A percentile compares a stretch with the other conserved stretches of the same genome.
These are phyloP conservation scores for Schizosaccharomyces octosporus DNA, from an alignment of 805 yeast genomes.

Conservation along the genomic window DNA sequence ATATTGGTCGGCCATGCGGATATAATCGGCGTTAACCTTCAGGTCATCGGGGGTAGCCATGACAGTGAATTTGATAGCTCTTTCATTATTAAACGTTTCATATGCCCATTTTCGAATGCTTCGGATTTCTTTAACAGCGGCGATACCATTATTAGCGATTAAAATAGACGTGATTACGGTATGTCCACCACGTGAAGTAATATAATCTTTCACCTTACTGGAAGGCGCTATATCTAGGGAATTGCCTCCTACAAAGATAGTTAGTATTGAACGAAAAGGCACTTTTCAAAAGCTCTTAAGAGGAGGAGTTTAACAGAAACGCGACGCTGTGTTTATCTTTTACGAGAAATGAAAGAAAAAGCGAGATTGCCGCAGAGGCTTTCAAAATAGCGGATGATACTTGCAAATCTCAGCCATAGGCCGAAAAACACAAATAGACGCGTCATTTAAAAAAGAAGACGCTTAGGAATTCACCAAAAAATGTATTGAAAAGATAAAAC, in stretches of 20 bases:
- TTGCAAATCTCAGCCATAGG: no score
- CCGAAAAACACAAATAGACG: no score
- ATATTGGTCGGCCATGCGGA: slow-evolving; percentile 96
- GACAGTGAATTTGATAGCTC: slow-evolving; percentile 77
- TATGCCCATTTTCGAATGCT: slow-evolving; percentile 97
- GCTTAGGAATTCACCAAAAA: no score
- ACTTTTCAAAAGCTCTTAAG: background rate
- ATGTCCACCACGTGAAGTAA: slow-evolving; percentile 70
- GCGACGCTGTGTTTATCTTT: no score
- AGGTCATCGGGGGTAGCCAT: slow-evolving; percentile 99
- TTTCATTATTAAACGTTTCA: slow-evolving; percentile 92
- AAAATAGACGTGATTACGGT: slow-evolving; percentile 71
- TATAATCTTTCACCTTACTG: slow-evolving; percentile 52
- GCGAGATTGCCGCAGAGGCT: no score
- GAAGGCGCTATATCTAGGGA: slow-evolving; percentile 55
- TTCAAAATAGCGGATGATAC: no score
- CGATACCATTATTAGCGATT: slow-evolving; percentile 97
- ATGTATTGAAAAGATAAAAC: no score
- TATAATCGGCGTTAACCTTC: slow-evolving; percentile 88
- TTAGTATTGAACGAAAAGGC: background rate
- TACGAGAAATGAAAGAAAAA: slow-evolving; percentile 5
- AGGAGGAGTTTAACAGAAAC: no score
- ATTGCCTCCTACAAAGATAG: slow-evolving; percentile 32
- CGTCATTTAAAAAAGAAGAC: no score
- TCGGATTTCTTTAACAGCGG: slow-evolving; percentile 94